Percentiles rank a stretch among this genome's conserved stretches.
phyloP scores from a whole-genome alignment of 768 basidiomycete species.

The Boletus rubropictus region DNA sequence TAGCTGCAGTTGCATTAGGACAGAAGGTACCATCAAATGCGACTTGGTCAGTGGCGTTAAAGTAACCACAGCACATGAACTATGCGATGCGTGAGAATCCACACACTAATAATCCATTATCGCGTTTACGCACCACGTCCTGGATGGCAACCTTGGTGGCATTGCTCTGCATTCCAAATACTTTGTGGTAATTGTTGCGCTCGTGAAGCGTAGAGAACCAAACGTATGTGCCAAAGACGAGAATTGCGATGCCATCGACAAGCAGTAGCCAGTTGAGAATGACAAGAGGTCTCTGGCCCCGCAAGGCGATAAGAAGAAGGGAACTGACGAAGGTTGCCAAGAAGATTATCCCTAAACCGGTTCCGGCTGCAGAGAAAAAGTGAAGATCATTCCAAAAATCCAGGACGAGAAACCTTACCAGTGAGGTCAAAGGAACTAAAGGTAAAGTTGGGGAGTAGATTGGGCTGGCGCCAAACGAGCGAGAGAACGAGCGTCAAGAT shows the following conservation, averaged over 20 bases:
- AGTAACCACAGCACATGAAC: conserved; percentile 86
- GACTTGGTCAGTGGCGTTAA: conserved; percentile 54
- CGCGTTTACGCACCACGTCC: conserved; percentile 50
- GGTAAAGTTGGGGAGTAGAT: conserved; percentile 71
- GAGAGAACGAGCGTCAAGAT: conserved; percentile 60
- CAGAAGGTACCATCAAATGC: conserved; percentile 64
- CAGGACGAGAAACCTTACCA: conserved; percentile 38
- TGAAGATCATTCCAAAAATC: not conserved
- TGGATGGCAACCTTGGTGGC: conserved; percentile 56
- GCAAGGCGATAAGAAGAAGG: conserved; percentile 62
- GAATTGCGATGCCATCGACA: conserved; percentile 52
- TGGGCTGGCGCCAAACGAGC: conserved; percentile 61
- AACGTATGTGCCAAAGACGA: conserved; percentile 63
- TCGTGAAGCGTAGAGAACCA: conserved; percentile 82
- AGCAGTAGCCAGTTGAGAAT: conserved; percentile 74
- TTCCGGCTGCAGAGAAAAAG: conserved; percentile 48
- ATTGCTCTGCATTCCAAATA: conserved; percentile 46
- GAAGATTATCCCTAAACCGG: conserved; percentile 60
- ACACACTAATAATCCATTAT: not conserved
- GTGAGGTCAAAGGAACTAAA: conserved; percentile 52
- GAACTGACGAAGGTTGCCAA: conserved; percentile 66
- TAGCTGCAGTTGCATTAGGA: conserved; percentile 34
- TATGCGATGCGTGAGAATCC: conserved; percentile 26
- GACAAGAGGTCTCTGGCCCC: conserved; percentile 63
- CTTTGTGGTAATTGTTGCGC: conserved; percentile 55